Evolutionary conservation across 805 yeast species (phyloP), one percentile per base, ranked within the genome.

Genomic region (Zygosaccharomyces gambellarensis): DNA sequence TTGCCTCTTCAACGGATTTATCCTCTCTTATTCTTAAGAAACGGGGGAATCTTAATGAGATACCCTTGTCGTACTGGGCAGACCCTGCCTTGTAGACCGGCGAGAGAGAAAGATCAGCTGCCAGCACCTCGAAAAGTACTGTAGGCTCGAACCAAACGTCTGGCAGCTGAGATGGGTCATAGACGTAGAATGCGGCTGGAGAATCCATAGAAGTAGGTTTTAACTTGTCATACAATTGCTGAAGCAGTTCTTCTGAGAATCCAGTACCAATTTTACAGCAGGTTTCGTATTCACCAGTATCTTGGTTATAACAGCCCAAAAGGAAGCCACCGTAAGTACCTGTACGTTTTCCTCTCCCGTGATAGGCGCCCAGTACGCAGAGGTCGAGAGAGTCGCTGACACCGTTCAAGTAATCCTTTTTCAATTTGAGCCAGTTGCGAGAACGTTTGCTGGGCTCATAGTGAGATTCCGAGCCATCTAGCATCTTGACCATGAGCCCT

Each of bases 231-330:
- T 83, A 74, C 29, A 94, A 65, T 25, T 69, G 69, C 31, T 80
- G 80, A 49, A 94, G 74, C 61, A 82, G 78, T 55, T 85, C 97
- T 56, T 94, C 99, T 36, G 90, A 80, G 63, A 94, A 94, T 0
- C 99, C 99, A 0, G 99, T 94, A 43, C 99, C 99, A 48, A 95
- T 90, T 66, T 94, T 94, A 71, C 99, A 94, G 38, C 95, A 85
- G 0, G 97, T 87, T 67, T 94, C 98, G 64, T 79, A 89, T 61
- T 90, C 97, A 21, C 95, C 98, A 0, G 89, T 79, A 50, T 92
- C 97, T 48, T 82, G 82, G 61, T 94, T 94, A 63, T 89, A 92
- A 28, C 95, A 85, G 0, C 96, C 98, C 45, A 94, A 73, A 36
- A 94, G 68, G 62, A 90, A 94, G 2, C 98, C 99, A 46, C 99